These are phyloP conservation scores for Auricularia sp. DNA, from an alignment of 768 basidiomycete species.

Conservation along the genomic window DNA sequence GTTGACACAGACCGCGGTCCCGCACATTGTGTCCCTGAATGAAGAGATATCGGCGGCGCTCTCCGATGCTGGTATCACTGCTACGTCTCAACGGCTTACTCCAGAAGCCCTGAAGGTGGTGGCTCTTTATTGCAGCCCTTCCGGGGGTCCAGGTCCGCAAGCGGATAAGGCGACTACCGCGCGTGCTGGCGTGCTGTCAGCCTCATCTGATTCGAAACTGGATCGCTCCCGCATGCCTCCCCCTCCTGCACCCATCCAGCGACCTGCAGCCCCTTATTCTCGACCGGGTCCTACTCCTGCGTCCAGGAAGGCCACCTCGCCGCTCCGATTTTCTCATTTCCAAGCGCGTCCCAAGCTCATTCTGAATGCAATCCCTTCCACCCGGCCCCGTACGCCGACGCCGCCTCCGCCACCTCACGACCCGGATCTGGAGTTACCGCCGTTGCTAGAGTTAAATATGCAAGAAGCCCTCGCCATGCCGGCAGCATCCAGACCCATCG, in stretches of 20 bases:
- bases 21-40: not conserved
- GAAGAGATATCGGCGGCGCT: not conserved
- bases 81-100: not conserved
- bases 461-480: too few relatives aligned
- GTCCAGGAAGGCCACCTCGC: not conserved
- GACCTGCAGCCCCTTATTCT: not conserved
- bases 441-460: too few relatives aligned
- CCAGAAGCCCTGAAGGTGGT: not conserved
- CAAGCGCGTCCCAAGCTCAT: too few relatives aligned
- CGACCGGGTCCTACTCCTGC: not conserved
- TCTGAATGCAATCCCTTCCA: too few relatives aligned
- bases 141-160: not conserved
- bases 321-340: too few relatives aligned
- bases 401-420: too few relatives aligned
- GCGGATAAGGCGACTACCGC: not conserved
- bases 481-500: too few relatives aligned
- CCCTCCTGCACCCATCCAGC: not conserved
- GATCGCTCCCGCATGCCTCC: constrained; percentile 1
- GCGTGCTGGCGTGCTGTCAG: not conserved
- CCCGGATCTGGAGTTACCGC: too few relatives aligned
- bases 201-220: not conserved
- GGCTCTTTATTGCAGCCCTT: not conserved
- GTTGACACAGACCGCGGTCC: not conserved
- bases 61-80: not conserved
- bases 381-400: too few relatives aligned